Evolutionary conservation across 805 yeast genomes (phyloP).

Genomic region (Pichia gijzeniarum): DNA sequence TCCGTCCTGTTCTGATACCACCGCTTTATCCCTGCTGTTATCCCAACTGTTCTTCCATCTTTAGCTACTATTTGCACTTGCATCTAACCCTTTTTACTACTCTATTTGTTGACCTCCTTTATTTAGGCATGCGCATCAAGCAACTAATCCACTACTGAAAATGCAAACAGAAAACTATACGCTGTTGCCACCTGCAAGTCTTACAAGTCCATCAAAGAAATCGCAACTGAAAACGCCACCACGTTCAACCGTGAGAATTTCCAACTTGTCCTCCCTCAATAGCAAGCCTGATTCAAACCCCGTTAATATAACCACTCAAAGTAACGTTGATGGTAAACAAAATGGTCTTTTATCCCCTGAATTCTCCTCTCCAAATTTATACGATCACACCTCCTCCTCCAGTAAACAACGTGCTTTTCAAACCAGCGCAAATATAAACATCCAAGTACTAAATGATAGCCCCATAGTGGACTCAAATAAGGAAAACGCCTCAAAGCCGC

Average conservation of each 20-base stretch:
- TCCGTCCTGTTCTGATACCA: no score
- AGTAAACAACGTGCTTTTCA: background rate
- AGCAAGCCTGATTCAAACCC: background rate
- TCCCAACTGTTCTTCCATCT: no score
- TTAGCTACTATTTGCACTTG: no score
- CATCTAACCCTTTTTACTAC: no score
- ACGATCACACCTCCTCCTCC: no score
- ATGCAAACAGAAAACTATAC: background rate
- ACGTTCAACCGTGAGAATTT: conserved; percentile 22
- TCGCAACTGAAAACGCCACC: conserved; percentile 29
- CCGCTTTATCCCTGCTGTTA: no score
- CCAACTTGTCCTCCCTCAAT: conserved; percentile 2
- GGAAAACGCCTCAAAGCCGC: conserved; percentile 1
- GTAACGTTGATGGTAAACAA: no score
- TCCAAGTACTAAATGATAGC: conserved; percentile 8
- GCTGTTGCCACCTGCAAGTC: conserved; percentile 20
- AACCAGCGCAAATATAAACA: conserved; percentile 3
- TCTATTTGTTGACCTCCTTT: no score
- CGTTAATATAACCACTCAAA: no score
- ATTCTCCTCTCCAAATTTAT: conserved; percentile 43
- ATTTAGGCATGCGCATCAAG: no score
- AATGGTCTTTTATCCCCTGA: conserved; percentile 33
- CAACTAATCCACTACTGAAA: background rate
- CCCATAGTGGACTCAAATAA: conserved; percentile 6
- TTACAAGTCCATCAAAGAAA: conserved; percentile 24